phyloP scores from a whole-genome alignment of 228 moss, liverwort and hornwort genomes.

The Sphagnum fallax region DNA sequence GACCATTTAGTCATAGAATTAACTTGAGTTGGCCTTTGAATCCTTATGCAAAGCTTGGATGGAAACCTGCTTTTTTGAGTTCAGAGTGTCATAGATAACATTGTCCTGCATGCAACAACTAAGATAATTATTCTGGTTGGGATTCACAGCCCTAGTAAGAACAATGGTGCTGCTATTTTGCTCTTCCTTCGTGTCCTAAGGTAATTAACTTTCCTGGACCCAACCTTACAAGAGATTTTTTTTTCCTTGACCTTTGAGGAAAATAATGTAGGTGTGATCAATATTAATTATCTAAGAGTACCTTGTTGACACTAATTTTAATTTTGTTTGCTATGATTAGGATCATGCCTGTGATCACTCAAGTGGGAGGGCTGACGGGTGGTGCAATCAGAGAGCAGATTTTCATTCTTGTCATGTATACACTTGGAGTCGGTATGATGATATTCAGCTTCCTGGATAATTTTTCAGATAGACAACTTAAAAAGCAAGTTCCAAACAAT shows the following conservation, averaged over 20 bases:
- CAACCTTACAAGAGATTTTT: too few relatives aligned
- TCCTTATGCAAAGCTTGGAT: too few relatives aligned
- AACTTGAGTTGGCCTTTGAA: too few relatives aligned
- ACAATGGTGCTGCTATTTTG: conserved; percentile 79
- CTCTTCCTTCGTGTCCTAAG: conserved; percentile 77
- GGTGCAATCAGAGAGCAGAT: conserved; percentile 86
- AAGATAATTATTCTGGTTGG: too few relatives aligned
- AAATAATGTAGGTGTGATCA: too few relatives aligned
- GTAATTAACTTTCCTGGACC: conserved; percentile 11
- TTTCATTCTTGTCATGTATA: conserved; percentile 71
- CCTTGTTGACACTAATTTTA: too few relatives aligned
- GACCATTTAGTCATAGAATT: too few relatives aligned
- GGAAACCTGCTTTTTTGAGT: too few relatives aligned
- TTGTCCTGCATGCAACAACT: too few relatives aligned
- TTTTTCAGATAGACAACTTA: neutral
- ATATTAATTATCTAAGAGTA: too few relatives aligned
- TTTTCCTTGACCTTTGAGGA: too few relatives aligned
- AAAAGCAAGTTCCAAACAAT: neutral
- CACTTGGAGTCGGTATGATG: conserved; percentile 80
- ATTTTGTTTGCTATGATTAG: conserved; percentile 14
- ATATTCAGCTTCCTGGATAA: neutral
- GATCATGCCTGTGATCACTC: conserved; percentile 71
- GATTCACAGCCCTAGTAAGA: conserved; percentile 52
- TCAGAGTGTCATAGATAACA: too few relatives aligned
- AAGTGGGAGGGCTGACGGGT: conserved; percentile 70